Conservation (phyloP, 768 basidiomycete species). For the Sarcomyxa edulis region DNA sequence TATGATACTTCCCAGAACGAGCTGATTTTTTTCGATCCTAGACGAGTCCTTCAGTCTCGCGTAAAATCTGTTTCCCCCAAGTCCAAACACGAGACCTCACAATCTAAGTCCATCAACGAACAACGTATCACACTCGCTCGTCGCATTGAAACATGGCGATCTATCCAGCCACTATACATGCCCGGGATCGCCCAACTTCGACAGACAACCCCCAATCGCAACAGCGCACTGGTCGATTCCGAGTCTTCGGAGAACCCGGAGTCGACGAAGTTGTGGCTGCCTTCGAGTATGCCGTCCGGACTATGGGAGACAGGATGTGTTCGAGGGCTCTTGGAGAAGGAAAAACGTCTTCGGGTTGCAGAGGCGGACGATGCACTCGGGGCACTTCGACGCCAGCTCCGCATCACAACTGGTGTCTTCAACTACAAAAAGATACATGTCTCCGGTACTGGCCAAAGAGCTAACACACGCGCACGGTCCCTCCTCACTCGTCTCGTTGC, state of each 20-base stretch:
- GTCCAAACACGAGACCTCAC: background rate
- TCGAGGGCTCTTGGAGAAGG: conserved; percentile 3
- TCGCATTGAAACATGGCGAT: conserved; percentile 12
- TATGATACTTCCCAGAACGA: background rate
- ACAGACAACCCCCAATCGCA: background rate
- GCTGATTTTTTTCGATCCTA: background rate
- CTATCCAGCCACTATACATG: conserved; percentile 9
- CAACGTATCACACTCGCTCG: conserved; percentile 4
- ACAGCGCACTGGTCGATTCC: background rate
- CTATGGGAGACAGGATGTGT: background rate
- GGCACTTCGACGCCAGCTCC: conserved; percentile 12
- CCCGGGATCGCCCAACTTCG: conserved; percentile 6
- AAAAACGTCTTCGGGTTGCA: conserved; percentile 10
- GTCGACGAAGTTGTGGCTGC: background rate
- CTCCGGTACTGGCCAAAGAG: conserved; percentile 12
- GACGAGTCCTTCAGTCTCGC: background rate
- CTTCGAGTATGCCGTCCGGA: background rate
- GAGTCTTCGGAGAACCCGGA: background rate
- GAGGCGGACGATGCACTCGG: conserved; percentile 16
- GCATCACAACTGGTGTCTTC: conserved; percentile 11
- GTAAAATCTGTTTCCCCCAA: too few species aligned
- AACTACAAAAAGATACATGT: conserved; percentile 19
- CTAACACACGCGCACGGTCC: conserved; percentile 13
- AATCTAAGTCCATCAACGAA: conserved; percentile 7
- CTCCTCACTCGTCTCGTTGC: conserved; percentile 9